Percentiles rank a stretch among this genome's conserved stretches.
Conservation (phyloP, 2,329 filamentous ascomycete genomes). For the Scytalidium sp. region DNA sequence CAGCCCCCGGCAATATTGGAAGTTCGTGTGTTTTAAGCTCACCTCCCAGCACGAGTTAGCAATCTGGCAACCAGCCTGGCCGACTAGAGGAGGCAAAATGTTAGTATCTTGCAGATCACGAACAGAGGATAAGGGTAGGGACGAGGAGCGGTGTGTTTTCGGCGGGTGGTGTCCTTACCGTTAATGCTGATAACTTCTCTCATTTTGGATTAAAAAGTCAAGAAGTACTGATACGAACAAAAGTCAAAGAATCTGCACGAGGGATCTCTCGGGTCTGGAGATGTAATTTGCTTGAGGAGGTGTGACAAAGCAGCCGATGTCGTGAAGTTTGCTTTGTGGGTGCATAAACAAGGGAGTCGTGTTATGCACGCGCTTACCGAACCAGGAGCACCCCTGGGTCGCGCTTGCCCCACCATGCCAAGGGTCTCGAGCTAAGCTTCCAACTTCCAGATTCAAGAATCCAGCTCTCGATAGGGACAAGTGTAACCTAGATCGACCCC, state of each 20-base stretch:
- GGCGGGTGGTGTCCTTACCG: conserved; percentile 59
- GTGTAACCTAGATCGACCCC: too few species aligned
- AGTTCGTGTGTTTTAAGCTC: conserved; percentile 41
- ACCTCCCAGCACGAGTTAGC: conserved; percentile 99
- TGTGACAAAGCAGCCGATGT: not conserved
- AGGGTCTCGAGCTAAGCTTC: not conserved
- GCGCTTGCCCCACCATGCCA: not conserved
- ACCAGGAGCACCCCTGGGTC: not conserved
- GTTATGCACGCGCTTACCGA: not conserved
- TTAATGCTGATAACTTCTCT: conserved; percentile 99
- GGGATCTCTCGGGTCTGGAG: not conserved
- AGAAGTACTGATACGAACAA: not conserved
- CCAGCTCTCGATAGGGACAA: not conserved
- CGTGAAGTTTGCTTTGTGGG: conserved; percentile 3
- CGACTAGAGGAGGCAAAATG: conserved; percentile 61
- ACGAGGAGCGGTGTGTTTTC: conserved; percentile 36
- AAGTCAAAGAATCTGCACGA: not conserved
- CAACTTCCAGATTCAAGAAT: not conserved
- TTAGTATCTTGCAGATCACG: conserved; percentile 12
- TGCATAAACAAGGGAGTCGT: conserved; percentile 1
- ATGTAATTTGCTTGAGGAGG: not conserved
- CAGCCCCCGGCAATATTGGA: conserved; percentile 24
- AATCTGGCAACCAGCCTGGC: conserved; percentile 99
- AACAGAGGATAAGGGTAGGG: conserved; percentile 28
- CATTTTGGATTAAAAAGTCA: conserved; percentile 58